A percentile compares a stretch with the other conserved stretches of the same genome.
phyloP scores from a whole-genome alignment of 2,329 filamentous ascomycete genomes.

The Chrysosporium keratinophilum region DNA sequence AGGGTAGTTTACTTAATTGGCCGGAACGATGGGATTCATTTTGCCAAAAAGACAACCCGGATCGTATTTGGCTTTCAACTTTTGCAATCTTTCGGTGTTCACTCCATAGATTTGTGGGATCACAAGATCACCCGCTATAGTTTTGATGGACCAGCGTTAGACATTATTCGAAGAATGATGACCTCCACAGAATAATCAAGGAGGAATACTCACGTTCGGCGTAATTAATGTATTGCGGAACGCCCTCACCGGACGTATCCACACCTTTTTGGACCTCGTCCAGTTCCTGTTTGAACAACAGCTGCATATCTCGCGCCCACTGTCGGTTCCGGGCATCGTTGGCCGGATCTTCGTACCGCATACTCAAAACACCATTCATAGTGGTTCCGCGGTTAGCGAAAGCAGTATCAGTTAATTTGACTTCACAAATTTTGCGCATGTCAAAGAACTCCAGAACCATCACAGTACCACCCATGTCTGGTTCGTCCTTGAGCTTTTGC shows the following conservation, averaged over 20 bases:
- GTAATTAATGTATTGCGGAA: conserved; percentile 31
- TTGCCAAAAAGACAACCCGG: conserved; percentile 40
- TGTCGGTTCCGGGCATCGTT: conserved; percentile 27
- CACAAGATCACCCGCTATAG: conserved; percentile 24
- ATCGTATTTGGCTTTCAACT: conserved; percentile 40
- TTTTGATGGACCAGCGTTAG: not conserved
- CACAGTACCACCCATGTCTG: conserved; percentile 22
- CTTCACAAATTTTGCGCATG: conserved; percentile 25
- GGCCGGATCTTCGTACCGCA: conserved; percentile 29
- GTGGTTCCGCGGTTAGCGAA: conserved; percentile 36
- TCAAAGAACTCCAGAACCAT: conserved; percentile 33
- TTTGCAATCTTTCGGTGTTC: conserved; percentile 34
- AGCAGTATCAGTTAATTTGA: conserved; percentile 28
- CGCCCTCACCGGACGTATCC: conserved; percentile 13
- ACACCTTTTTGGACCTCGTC: conserved; percentile 14
- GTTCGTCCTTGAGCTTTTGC: conserved; percentile 18
- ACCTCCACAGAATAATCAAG: conserved; percentile 18
- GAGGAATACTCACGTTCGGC: conserved; percentile 13
- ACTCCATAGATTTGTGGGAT: conserved; percentile 37
- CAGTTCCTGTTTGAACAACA: conserved; percentile 22
- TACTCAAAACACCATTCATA: conserved; percentile 31
- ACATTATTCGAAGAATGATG: conserved; percentile 14
- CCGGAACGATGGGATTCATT: conserved; percentile 28
- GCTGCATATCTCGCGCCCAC: conserved; percentile 29
- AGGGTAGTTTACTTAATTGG: not conserved